These are phyloP conservation scores for Hexamita inflata DNA, from an alignment of 208 protist species.

Conservation along the genomic window DNA sequence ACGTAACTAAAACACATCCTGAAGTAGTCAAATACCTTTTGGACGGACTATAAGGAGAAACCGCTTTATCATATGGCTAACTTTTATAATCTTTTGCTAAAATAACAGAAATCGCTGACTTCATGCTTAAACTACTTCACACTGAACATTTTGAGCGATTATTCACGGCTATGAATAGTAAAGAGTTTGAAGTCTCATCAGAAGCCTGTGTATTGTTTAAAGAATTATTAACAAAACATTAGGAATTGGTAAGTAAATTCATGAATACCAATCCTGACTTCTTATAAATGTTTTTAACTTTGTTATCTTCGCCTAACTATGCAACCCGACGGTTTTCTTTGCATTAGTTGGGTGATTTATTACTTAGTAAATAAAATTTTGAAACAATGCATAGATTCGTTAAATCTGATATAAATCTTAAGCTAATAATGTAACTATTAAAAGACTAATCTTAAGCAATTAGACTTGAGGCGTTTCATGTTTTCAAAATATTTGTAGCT, in stretches of 20 bases:
- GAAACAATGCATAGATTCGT: constrained; percentile 68
- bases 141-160: constrained; percentile 5
- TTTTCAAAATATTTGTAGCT: constrained; percentile 72
- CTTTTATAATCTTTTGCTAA: no score
- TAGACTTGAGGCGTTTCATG: constrained; percentile 74
- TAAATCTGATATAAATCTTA: constrained; percentile 56
- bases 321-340: neutral
- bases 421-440: constrained; percentile 72
- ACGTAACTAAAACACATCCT: no score
- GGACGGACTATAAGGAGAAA: no score
- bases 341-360: constrained; percentile 61
- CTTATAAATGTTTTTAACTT: constrained; percentile 4
- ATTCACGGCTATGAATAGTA: neutral
- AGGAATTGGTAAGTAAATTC: neutral
- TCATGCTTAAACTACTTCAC: neutral
- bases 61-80: no score
- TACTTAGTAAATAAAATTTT: constrained; percentile 67
- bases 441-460: constrained; percentile 59
- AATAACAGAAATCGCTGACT: neutral
- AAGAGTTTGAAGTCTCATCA: constrained; percentile 32
- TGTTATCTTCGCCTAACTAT: neutral
- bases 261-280: constrained; percentile 16
- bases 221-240: constrained; percentile 23
- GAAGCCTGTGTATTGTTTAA: constrained; percentile 24
- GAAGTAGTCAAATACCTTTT: no score